Evolutionary conservation across 2,329 filamentous ascomycete genomes (phyloP).

Genomic region (Keithomyces neogunnii): DNA sequence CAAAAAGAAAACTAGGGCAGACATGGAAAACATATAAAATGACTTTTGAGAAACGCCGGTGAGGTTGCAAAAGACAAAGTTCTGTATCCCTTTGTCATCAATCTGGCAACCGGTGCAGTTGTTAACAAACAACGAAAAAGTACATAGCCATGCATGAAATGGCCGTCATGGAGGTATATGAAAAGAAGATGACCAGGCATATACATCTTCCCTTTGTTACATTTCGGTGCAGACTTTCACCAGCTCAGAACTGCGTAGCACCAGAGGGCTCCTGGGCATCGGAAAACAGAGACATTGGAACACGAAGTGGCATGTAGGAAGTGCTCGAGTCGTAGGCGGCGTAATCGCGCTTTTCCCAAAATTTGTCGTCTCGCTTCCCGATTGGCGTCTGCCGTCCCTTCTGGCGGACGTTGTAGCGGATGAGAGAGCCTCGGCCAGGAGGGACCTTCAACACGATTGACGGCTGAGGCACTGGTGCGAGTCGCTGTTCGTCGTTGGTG

Average conservation of each 20-base stretch:
- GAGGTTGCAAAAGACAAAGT: conserved; percentile 5
- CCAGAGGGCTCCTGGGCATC: neutral
- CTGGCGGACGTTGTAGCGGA: conserved; percentile 37
- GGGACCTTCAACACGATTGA: conserved; percentile 35
- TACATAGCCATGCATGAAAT: neutral
- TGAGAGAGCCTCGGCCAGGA: conserved; percentile 31
- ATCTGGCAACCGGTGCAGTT: conserved; percentile 1
- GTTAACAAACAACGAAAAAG: neutral
- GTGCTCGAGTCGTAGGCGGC: conserved; percentile 28
- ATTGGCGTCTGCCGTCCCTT: conserved; percentile 25
- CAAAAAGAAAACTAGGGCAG: neutral
- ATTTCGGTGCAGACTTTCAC: neutral
- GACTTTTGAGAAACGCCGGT: neutral
- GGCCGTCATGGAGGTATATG: neutral
- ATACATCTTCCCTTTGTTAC: neutral
- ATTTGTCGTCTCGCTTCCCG: conserved; percentile 12
- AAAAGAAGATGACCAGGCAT: neutral
- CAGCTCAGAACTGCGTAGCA: neutral
- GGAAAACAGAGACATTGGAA: conserved; percentile 1
- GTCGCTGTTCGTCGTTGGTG: conserved; percentile 66
- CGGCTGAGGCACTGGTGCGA: conserved; percentile 41
- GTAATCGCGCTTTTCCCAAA: conserved; percentile 23
- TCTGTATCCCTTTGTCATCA: conserved; percentile 7
- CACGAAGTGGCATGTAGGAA: conserved; percentile 23
- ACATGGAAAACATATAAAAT: neutral